Evolutionary conservation across 768 basidiomycete genomes (phyloP).

Genomic region (Trametes villosa): DNA sequence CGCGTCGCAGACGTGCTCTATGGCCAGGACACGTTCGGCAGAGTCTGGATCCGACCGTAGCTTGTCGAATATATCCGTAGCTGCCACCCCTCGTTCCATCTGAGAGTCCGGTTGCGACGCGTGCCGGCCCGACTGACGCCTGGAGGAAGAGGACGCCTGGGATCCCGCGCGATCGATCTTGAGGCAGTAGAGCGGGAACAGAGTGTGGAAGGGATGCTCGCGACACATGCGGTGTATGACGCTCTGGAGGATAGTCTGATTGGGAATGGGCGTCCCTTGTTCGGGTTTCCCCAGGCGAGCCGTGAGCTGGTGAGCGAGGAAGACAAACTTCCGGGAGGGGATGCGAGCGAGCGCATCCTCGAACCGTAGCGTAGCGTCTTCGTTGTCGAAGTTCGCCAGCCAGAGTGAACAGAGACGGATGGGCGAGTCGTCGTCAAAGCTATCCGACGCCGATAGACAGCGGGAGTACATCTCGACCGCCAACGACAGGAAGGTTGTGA

Average conservation of each 20-base stretch:
- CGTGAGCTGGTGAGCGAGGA: constrained; percentile 90
- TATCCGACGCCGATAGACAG: constrained; percentile 70
- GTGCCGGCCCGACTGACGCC: constrained; percentile 53
- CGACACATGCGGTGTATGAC: constrained; percentile 76
- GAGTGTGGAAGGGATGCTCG: constrained; percentile 93
- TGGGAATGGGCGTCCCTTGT: constrained; percentile 33
- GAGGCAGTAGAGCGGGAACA: constrained; percentile 89
- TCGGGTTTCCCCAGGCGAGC: constrained; percentile 71
- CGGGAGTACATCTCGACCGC: constrained; percentile 88
- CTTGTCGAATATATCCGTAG: constrained; percentile 60
- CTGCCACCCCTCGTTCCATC: constrained; percentile 66
- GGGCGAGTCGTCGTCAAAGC: constrained; percentile 74
- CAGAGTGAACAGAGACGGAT: constrained; percentile 89
- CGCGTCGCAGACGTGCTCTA: constrained; percentile 66
- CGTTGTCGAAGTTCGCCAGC: constrained; percentile 83
- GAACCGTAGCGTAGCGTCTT: constrained; percentile 46
- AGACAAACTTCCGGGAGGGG: constrained; percentile 88
- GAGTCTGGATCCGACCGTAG: constrained; percentile 48
- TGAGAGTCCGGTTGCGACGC: constrained; percentile 46
- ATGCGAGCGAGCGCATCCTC: constrained; percentile 56
- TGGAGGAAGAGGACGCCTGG: constrained; percentile 24
- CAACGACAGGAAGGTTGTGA: constrained; percentile 66
- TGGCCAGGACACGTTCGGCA: constrained; percentile 47
- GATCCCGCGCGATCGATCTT: constrained; percentile 40
- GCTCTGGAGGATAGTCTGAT: constrained; percentile 62